Conservation (phyloP, 2,329 filamentous ascomycete species). For the Colletotrichum echinochloae region DNA sequence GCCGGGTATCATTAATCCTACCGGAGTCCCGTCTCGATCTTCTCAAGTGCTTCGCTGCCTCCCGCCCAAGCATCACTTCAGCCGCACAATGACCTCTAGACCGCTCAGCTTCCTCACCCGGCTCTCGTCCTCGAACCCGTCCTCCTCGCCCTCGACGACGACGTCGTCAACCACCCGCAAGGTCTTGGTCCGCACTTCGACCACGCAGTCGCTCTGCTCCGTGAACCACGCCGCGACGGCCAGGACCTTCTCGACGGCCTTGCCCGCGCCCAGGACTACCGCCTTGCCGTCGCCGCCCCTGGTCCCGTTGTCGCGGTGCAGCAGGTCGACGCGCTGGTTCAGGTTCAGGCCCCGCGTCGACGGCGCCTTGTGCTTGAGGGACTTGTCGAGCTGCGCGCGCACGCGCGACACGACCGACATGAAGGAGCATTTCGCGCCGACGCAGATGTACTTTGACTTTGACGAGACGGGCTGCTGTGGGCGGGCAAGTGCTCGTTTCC, state of each 20-base stretch:
- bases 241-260: conserved; percentile 73
- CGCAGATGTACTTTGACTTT: conserved; percentile 68
- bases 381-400: conserved; percentile 70
- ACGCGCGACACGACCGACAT: conserved; percentile 75
- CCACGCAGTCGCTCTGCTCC: conserved; percentile 67
- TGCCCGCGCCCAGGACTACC: conserved; percentile 72
- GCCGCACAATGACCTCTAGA: conserved; percentile 61
- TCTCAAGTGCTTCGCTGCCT: not conserved
- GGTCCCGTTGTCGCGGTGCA: conserved; percentile 50
- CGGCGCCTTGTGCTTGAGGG: conserved; percentile 60
- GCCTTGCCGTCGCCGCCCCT: conserved; percentile 56
- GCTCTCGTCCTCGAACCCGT: conserved; percentile 50
- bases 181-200: conserved; percentile 71
- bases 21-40: not conserved
- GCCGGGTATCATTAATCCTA: conserved; percentile 19
- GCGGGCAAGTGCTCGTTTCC: conserved; percentile 61
- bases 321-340: conserved; percentile 58
- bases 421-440: conserved; percentile 74
- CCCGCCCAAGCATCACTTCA: conserved; percentile 53
- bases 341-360: conserved; percentile 58
- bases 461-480: conserved; percentile 57
- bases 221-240: conserved; percentile 74
- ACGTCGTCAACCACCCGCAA: conserved; percentile 77
- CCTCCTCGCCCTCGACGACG: conserved; percentile 55
- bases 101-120: conserved; percentile 63